phyloP scores from a whole-genome alignment of 2,329 filamentous ascomycete species.

The Fusarium begoniae region DNA sequence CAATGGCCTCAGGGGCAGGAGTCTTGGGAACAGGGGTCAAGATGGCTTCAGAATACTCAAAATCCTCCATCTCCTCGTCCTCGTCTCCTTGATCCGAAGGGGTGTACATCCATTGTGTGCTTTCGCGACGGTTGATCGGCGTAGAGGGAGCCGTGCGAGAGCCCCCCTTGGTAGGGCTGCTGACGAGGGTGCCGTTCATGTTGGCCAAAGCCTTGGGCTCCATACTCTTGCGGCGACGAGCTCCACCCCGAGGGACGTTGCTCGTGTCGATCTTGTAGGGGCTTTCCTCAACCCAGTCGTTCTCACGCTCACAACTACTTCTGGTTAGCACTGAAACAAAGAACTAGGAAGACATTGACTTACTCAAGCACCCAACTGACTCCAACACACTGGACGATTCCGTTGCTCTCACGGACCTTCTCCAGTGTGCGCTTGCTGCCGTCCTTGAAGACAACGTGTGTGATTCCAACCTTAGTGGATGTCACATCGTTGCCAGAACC shows the following conservation, averaged over 20 bases:
- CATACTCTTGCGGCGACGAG: slow-evolving; percentile 81
- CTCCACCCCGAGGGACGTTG: slow-evolving; percentile 73
- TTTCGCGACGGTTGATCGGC: slow-evolving; percentile 62
- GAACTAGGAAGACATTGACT: slow-evolving; percentile 49
- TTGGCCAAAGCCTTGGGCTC: slow-evolving; percentile 77
- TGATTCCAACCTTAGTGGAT: slow-evolving; percentile 73
- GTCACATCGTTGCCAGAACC: slow-evolving; percentile 49
- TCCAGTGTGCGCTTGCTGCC: slow-evolving; percentile 82
- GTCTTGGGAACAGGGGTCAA: slow-evolving; percentile 68
- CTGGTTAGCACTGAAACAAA: slow-evolving; percentile 40
- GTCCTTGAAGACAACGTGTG: slow-evolving; percentile 91
- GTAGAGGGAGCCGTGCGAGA: slow-evolving; percentile 55
- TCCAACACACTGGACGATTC: slow-evolving; percentile 84
- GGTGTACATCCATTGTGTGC: slow-evolving; percentile 64
- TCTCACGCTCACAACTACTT: slow-evolving; percentile 76
- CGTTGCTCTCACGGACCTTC: slow-evolving; percentile 77
- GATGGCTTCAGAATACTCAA: slow-evolving; percentile 55
- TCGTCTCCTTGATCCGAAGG: slow-evolving; percentile 57
- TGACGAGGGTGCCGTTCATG: slow-evolving; percentile 70
- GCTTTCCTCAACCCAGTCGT: slow-evolving; percentile 78
- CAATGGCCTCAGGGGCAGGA: slow-evolving; percentile 64
- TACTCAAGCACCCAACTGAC: slow-evolving; percentile 91
- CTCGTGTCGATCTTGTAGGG: slow-evolving; percentile 75
- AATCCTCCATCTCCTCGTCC: slow-evolving; percentile 51
- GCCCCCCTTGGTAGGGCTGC: slow-evolving; percentile 48